These are phyloP conservation scores for Geotrichum fermentans DNA, from an alignment of 1,139 yeast genomes.

Conservation along the genomic window DNA sequence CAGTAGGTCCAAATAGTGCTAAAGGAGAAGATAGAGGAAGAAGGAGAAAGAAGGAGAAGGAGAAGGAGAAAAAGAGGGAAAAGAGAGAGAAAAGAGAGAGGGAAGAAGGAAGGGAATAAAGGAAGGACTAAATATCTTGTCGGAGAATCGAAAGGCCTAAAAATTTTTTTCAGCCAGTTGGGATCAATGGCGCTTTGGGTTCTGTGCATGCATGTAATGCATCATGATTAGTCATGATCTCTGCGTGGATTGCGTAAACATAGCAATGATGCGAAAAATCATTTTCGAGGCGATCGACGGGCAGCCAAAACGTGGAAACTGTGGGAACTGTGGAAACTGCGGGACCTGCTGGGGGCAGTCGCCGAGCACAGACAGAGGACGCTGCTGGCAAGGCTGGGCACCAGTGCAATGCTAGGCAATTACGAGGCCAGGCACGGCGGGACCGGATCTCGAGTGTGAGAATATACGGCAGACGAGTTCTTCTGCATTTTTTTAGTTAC, in stretches of 20 bases:
- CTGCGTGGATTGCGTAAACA: neutral
- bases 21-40: conserved; percentile 19
- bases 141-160: neutral
- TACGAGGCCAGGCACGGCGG: no score
- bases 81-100: conserved; percentile 3
- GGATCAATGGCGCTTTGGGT: conserved; percentile 6
- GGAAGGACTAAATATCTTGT: neutral
- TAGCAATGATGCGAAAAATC: conserved; percentile 4
- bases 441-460: no score
- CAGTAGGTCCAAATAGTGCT: conserved; percentile 9
- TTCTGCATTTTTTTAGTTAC: no score
- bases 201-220: conserved; percentile 3
- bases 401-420: no score
- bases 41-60: conserved; percentile 5
- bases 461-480: no score
- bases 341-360: no score
- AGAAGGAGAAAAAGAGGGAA: conserved; percentile 4
- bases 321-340: neutral
- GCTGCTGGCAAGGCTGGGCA: no score
- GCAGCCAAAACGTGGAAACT: neutral
- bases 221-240: neutral
- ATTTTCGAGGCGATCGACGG: neutral
- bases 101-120: neutral
- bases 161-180: neutral
- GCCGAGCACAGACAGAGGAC: no score